These are phyloP conservation scores for Barbatosphaeria neglecta DNA, from an alignment of 495 filamentous ascomycete species.

Conservation along the genomic window DNA sequence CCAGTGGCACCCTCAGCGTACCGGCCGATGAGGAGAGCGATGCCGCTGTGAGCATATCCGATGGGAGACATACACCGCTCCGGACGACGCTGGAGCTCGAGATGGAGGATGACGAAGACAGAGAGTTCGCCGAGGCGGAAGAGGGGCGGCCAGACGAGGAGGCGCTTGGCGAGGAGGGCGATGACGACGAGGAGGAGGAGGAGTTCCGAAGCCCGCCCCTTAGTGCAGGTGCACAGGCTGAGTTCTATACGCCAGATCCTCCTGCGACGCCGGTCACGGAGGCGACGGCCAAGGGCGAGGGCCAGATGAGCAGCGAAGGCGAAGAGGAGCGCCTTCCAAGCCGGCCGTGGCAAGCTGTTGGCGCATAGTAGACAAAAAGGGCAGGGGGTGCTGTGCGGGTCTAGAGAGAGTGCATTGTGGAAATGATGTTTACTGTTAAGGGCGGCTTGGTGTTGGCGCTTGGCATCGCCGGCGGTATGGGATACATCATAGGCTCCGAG, in stretches of 20 bases:
- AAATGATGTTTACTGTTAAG: too few species aligned
- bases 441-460: too few species aligned
- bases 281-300: too few species aligned
- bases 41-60: conserved; percentile 42
- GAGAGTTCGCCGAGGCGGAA: conserved; percentile 1
- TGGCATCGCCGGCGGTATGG: too few species aligned
- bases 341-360: conserved; percentile 25
- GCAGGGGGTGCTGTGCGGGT: not conserved
- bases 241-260: conserved; percentile 34
- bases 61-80: conserved; percentile 41
- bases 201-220: conserved; percentile 11
- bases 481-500: too few species aligned
- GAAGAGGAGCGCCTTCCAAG: conserved; percentile 19
- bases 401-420: too few species aligned
- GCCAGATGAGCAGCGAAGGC: too few species aligned
- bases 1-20: conserved; percentile 20
- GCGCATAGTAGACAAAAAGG: conserved; percentile 15
- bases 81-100: conserved; percentile 36
- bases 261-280: conserved; percentile 19
- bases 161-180: not conserved
- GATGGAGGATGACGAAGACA: conserved; percentile 6
- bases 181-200: conserved; percentile 5
- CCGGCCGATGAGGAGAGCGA: conserved; percentile 46
- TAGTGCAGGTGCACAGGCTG: conserved; percentile 17
- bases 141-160: conserved; percentile 3